Percentiles rank a stretch among this genome's conserved stretches.
phyloP scores from a whole-genome alignment of 2,329 filamentous ascomycete genomes.

The Aureobasidium sp. region DNA sequence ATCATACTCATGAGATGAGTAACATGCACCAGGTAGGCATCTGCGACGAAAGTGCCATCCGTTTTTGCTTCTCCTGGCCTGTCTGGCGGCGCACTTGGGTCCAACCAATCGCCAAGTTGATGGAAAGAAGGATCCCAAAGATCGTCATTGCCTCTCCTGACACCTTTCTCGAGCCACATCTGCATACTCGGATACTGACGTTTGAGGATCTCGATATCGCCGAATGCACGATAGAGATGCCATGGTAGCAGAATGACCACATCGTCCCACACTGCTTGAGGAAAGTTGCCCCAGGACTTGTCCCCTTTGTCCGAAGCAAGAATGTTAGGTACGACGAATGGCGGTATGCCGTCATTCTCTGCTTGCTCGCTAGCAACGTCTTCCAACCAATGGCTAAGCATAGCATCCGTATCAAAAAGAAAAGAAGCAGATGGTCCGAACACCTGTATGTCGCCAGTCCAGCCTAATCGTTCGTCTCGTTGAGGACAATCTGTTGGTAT shows the following conservation, averaged over 20 bases:
- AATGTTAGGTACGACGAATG: constrained; percentile 21
- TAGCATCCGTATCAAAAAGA: constrained; percentile 47
- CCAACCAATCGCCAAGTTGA: constrained; percentile 38
- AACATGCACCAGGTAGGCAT: constrained; percentile 34
- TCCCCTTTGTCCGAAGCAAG: constrained; percentile 7
- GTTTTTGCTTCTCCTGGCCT: constrained; percentile 30
- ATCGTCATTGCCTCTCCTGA: constrained; percentile 27
- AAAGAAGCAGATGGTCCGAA: constrained; percentile 48
- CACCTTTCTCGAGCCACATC: constrained; percentile 32
- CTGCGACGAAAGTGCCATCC: constrained; percentile 32
- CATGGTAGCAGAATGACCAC: constrained; percentile 33
- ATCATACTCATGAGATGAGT: constrained; percentile 28
- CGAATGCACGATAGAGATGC: constrained; percentile 30
- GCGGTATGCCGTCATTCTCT: constrained; percentile 20
- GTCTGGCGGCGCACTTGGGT: constrained; percentile 33
- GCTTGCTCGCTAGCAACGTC: constrained; percentile 39
- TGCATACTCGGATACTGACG: constrained; percentile 33
- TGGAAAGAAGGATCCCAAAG: constrained; percentile 31
- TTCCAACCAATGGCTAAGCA: constrained; percentile 45
- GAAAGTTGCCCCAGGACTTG: constrained; percentile 16
- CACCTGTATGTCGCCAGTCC: constrained; percentile 47
- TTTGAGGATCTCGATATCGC: constrained; percentile 30
- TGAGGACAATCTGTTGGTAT: constrained; percentile 54
- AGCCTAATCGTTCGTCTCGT: constrained; percentile 48
- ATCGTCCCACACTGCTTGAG: constrained; percentile 36